A percentile compares a stretch with the other conserved stretches of the same genome.
Conservation (phyloP, 768 basidiomycete genomes). For the Boletus coccyginus region DNA sequence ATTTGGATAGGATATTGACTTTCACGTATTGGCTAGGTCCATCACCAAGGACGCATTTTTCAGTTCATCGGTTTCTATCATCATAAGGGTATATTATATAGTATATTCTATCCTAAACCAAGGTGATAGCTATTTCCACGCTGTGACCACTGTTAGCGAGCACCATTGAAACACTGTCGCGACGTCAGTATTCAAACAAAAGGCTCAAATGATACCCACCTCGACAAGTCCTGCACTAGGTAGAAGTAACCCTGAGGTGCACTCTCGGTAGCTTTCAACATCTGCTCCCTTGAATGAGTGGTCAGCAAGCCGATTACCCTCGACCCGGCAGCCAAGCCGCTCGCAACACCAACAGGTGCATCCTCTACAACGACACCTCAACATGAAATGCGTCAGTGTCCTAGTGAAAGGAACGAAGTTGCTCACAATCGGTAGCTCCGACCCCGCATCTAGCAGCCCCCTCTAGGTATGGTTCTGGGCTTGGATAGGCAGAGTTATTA, state of each 20-base stretch:
- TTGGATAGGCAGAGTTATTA: slow-evolving; percentile 18
- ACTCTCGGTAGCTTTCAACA: slow-evolving; percentile 60
- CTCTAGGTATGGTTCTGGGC: slow-evolving; percentile 88
- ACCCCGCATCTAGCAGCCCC: slow-evolving; percentile 74
- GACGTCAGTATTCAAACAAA: background rate
- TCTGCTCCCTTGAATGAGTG: slow-evolving; percentile 65
- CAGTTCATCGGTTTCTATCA: background rate
- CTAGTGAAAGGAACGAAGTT: background rate
- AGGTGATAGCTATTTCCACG: slow-evolving; percentile 35
- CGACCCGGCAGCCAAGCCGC: slow-evolving; percentile 80
- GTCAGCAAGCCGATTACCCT: slow-evolving; percentile 84
- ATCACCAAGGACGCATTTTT: background rate
- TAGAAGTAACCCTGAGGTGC: slow-evolving; percentile 34
- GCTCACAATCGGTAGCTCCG: slow-evolving; percentile 38
- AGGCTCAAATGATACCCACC: slow-evolving; percentile 39
- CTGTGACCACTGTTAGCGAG: slow-evolving; percentile 31
- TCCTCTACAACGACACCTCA: slow-evolving; percentile 87
- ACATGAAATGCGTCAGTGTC: slow-evolving; percentile 4
- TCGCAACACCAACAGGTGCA: slow-evolving; percentile 79
- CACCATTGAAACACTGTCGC: slow-evolving; percentile 27
- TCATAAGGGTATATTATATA: background rate
- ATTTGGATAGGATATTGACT: slow-evolving; percentile 7
- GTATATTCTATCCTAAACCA: slow-evolving; percentile 1
- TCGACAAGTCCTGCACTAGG: slow-evolving; percentile 69
- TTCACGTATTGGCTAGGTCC: slow-evolving; percentile 9